Evolutionary conservation across 306 rosid genomes (phyloP).

Genomic region (Corylus americana): DNA sequence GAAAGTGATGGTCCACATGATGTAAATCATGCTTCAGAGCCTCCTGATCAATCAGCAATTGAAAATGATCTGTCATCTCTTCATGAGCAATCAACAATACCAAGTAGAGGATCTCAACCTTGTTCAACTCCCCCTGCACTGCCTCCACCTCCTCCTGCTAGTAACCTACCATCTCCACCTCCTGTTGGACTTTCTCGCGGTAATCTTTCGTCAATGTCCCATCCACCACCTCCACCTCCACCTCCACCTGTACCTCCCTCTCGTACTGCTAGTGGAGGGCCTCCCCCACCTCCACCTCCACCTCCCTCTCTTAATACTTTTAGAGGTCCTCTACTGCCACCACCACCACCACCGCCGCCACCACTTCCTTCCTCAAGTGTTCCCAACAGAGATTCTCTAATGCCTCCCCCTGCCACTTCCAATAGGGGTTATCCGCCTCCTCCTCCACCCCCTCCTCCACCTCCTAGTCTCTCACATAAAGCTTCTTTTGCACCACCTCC

Average conservation of each 20-base stretch:
- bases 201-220: constrained; percentile 6
- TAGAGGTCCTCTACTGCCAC: not conserved
- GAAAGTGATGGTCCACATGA: constrained; percentile 42
- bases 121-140: constrained; percentile 41
- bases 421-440: not conserved
- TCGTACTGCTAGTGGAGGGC: not conserved
- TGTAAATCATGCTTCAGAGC: constrained; percentile 38
- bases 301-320: not conserved
- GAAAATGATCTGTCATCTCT: constrained; percentile 31
- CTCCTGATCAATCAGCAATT: constrained; percentile 37
- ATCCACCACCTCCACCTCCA: not conserved
- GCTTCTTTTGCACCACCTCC: not conserved
- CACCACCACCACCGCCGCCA: constrained; percentile 3
- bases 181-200: constrained; percentile 5
- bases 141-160: constrained; percentile 4
- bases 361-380: constrained; percentile 10
- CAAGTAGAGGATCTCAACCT: constrained; percentile 37
- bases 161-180: constrained; percentile 15
- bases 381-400: constrained; percentile 4
- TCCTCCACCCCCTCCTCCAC: constrained; percentile 20
- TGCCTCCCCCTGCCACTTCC: not conserved
- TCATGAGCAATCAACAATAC: constrained; percentile 26
- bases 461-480: constrained; percentile 11
- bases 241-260: constrained; percentile 2
- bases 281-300: not conserved